A percentile compares a stretch with the other conserved stretches of the same genome.
Conservation (phyloP, 805 yeast genomes). For the Yarrowia sp. region DNA sequence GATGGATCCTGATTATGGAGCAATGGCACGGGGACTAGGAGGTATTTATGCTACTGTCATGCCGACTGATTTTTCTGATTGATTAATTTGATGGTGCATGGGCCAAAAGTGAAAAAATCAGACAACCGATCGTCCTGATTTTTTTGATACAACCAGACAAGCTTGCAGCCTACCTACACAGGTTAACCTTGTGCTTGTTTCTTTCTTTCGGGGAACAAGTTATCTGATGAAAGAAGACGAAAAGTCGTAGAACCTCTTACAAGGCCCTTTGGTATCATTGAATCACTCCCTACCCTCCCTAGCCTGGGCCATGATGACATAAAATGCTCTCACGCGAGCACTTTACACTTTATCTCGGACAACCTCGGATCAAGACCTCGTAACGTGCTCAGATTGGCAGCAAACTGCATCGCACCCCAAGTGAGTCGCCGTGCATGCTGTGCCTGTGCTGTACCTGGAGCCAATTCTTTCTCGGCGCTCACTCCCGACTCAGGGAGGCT, state of each 20-base stretch:
- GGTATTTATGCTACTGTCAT: conserved; percentile 24
- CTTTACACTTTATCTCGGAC: neutral
- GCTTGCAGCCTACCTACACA: neutral
- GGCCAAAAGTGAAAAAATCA: neutral
- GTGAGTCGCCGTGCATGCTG: conserved; percentile 6
- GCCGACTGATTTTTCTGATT: conserved; percentile 29
- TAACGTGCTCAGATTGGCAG: neutral
- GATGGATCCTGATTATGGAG: neutral
- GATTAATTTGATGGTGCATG: conserved; percentile 24
- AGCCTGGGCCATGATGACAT: too few relatives aligned
- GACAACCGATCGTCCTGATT: conserved; percentile 21
- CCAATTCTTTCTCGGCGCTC: conserved; percentile 1
- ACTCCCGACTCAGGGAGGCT: conserved; percentile 31
- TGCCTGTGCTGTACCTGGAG: conserved; percentile 34
- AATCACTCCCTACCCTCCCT: too few relatives aligned
- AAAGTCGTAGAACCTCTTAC: neutral
- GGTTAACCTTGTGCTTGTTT: conserved; percentile 12
- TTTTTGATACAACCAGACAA: conserved; percentile 13
- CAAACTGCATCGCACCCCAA: conserved; percentile 11
- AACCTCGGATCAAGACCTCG: neutral
- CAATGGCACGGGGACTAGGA: neutral
- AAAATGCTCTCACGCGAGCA: conserved; percentile 3
- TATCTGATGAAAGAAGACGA: conserved; percentile 13
- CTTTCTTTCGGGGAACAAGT: neutral
- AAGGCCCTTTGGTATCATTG: too few relatives aligned